Conservation (phyloP, 768 basidiomycete genomes). For the Kwoniella sp. region DNA sequence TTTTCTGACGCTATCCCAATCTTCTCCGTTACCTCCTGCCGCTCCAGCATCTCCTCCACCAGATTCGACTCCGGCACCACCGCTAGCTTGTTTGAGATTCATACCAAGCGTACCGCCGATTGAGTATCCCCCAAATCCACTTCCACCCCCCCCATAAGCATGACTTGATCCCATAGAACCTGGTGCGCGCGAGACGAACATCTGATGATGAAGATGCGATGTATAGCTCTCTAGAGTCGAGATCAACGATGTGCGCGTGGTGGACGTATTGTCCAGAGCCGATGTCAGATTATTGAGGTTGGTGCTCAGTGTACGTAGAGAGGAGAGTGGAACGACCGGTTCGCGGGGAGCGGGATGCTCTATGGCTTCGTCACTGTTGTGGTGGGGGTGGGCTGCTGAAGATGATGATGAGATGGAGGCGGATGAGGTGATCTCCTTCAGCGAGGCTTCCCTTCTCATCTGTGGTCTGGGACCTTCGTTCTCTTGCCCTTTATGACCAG, state of each 20-base stretch:
- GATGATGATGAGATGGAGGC: constrained; percentile 13
- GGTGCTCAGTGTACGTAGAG: neutral
- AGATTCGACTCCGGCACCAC: constrained; percentile 6
- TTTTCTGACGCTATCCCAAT: constrained; percentile 49
- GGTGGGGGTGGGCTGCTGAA: neutral
- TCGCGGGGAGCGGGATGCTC: neutral
- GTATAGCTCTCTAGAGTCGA: constrained; percentile 50
- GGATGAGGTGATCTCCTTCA: constrained; percentile 25
- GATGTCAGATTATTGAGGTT: constrained; percentile 30
- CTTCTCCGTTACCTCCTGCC: constrained; percentile 8
- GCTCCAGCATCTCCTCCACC: neutral
- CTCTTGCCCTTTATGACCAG: too few species aligned
- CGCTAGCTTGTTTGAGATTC: constrained; percentile 32
- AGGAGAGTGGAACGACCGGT: constrained; percentile 3
- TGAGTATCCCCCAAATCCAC: constrained; percentile 12
- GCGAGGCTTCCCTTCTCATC: neutral
- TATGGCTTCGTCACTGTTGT: neutral
- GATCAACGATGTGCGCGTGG: constrained; percentile 52
- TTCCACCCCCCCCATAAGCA: neutral
- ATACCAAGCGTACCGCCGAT: constrained; percentile 32
- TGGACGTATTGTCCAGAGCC: constrained; percentile 41
- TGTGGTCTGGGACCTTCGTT: neutral
- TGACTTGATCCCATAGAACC: neutral
- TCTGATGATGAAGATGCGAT: constrained; percentile 41
- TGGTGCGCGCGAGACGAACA: constrained; percentile 19